phyloP scores from a whole-genome alignment of 768 basidiomycete genomes.

The Lanmaoa pseudosensibilis region DNA sequence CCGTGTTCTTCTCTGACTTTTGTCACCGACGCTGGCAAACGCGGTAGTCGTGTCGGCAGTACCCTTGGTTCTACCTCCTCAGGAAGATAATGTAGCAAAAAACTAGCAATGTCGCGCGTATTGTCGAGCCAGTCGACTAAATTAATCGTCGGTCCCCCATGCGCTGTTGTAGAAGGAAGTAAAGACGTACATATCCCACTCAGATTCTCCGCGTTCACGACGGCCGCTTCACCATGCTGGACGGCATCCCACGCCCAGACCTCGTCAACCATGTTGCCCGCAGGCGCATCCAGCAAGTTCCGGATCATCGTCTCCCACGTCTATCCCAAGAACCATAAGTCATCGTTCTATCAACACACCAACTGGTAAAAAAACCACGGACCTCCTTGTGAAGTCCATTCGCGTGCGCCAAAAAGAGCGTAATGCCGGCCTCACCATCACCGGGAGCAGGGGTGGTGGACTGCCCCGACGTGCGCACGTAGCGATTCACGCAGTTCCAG shows the following conservation, averaged over 20 bases:
- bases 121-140: constrained; percentile 80
- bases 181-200: constrained; percentile 56
- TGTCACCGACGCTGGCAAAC: constrained; percentile 45
- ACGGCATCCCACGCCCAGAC: constrained; percentile 84
- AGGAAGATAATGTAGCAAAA: constrained; percentile 69
- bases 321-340: constrained; percentile 36
- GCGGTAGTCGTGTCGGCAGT: constrained; percentile 55
- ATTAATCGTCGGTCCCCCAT: not conserved
- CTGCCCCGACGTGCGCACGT: constrained; percentile 35
- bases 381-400: constrained; percentile 91
- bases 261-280: constrained; percentile 53
- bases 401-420: constrained; percentile 77
- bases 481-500: constrained; percentile 76
- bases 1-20: constrained; percentile 46
- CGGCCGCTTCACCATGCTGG: constrained; percentile 82
- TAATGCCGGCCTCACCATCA: constrained; percentile 35
- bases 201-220: constrained; percentile 60
- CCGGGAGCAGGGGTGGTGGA: not conserved
- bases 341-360: not conserved
- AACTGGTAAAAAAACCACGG: constrained; percentile 14
- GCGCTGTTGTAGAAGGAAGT: not conserved
- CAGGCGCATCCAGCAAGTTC: constrained; percentile 46
- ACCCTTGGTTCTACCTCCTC: constrained; percentile 27
- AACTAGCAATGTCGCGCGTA: constrained; percentile 74
- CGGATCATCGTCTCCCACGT: constrained; percentile 75